Evolutionary conservation across 805 yeast species (phyloP).

Genomic region (Jamesozyma rosinii): DNA sequence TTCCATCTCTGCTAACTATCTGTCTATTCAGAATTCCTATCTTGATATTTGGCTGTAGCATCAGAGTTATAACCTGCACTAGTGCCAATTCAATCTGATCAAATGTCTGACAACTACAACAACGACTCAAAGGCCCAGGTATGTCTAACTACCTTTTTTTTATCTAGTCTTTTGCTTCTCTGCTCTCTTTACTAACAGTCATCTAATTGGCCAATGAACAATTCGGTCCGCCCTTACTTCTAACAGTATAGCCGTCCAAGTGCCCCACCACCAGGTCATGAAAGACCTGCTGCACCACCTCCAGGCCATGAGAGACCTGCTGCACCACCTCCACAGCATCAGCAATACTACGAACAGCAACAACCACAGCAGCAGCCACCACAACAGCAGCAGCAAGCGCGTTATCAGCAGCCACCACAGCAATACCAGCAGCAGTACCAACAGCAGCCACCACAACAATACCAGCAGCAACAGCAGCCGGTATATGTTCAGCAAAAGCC

Average conservation of each 20-base stretch:
- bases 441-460: conserved; percentile 28
- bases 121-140: conserved; percentile 10
- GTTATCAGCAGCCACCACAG: conserved; percentile 6
- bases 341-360: conserved; percentile 34
- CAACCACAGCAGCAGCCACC: conserved; percentile 28
- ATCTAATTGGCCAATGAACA: neutral
- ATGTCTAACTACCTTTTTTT: conserved; percentile 1
- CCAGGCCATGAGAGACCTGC: conserved; percentile 4
- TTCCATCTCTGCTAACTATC: no score
- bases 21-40: no score
- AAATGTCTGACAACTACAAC: conserved; percentile 22
- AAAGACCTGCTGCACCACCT: conserved; percentile 31
- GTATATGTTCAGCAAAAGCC: conserved; percentile 41
- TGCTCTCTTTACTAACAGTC: neutral
- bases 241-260: conserved; percentile 21
- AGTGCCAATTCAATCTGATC: no score
- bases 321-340: conserved; percentile 3
- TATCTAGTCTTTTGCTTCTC: neutral
- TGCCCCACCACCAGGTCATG: conserved; percentile 12
- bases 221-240: neutral
- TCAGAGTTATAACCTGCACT: no score
- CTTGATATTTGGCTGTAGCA: no score
- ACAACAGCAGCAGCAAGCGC: conserved; percentile 36
- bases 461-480: conserved; percentile 40
- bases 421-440: conserved; percentile 11